Evolutionary conservation across 352 stramenopile species (phyloP).

Genomic region (Phytophthora idaei): DNA sequence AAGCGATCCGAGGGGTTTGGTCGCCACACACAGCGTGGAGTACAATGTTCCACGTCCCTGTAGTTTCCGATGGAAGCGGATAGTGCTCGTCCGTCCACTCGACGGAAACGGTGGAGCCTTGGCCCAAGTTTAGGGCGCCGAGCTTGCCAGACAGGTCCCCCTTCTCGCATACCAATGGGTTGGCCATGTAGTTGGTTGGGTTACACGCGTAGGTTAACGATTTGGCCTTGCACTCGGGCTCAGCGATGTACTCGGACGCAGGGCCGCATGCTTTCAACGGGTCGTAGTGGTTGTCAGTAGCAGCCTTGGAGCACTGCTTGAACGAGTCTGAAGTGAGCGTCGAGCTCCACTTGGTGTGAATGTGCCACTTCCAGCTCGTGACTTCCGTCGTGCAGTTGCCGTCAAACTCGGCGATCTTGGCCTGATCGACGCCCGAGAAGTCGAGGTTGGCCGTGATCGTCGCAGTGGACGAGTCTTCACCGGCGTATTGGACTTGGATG

Average conservation of each 20-base stretch:
- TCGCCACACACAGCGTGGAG: slow-evolving; percentile 63
- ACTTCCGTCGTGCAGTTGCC: slow-evolving; percentile 44
- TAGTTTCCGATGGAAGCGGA: slow-evolving; percentile 44
- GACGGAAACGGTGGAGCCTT: slow-evolving; percentile 21
- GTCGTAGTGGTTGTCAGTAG: slow-evolving; percentile 64
- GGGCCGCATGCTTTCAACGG: slow-evolving; percentile 47
- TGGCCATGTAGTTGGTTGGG: slow-evolving; percentile 42
- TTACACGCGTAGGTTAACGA: slow-evolving; percentile 48
- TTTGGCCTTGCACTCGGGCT: slow-evolving; percentile 33
- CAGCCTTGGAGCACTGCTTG: slow-evolving; percentile 45
- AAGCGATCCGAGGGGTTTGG: slow-evolving; percentile 50
- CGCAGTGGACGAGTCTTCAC: slow-evolving; percentile 27
- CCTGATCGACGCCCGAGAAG: slow-evolving; percentile 41
- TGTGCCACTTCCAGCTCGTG: slow-evolving; percentile 60
- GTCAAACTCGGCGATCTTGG: slow-evolving; percentile 34
- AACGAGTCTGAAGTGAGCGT: slow-evolving; percentile 39
- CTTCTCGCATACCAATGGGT: slow-evolving; percentile 55
- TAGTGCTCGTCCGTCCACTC: slow-evolving; percentile 57
- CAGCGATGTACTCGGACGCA: slow-evolving; percentile 46
- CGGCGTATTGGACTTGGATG: slow-evolving; percentile 45
- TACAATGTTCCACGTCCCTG: slow-evolving; percentile 61
- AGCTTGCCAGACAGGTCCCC: slow-evolving; percentile 70
- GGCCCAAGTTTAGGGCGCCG: slow-evolving; percentile 36
- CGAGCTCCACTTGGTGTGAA: slow-evolving; percentile 56
- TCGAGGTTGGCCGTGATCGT: slow-evolving; percentile 47